Base-by-base conservation (phyloP, 1,139 yeast species). In the Arxiozyma telluris region DNA sequence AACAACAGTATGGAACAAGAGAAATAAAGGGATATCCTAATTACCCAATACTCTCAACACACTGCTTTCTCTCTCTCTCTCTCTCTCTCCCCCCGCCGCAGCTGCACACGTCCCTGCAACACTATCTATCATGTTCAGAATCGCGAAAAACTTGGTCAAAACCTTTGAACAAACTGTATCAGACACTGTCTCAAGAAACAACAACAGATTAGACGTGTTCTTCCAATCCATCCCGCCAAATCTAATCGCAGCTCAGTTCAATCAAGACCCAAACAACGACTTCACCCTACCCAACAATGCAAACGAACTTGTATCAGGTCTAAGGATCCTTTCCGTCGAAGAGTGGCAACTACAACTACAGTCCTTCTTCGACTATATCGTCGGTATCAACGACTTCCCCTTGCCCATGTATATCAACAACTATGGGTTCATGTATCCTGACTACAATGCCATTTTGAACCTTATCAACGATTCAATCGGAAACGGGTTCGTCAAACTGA, bases 311-410 rank as follows among this genome's bases (percentile, higher is more conserved):
- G 20, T 48, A n/a, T 48, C 50, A 4, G 50, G 50, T 12, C 41
- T 48, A 2, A 48, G 50, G 42, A 48, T 48, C 18, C 30, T 48
- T 11, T 41, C 22, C 21, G 41, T 48, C 9, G 50, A 41, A 11
- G 34, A 55, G 15, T 47, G 44, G 39, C 43, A 47, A 8, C n/a
- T 43, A 8, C 44, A 49, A 20, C 68, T 93, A 27, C 95, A 89
- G 69, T 78, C 95, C 12, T 84, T 89, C 82, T 93, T 91, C 65
- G 98, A 93, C 68, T 91, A 77, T 66, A 81, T 93, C 50, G 78
- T 90, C 34, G 84, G 86, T 2, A 74, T 91, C 57, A 87, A 91
- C 63, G 89, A 87, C 51, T 84, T 81, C 59, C 87, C 86, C 50
- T 73, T 86, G 53, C 87, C 87, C 18, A 75, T 82, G 71, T 48